A percentile compares a stretch with the other conserved stretches of the same genome.
phyloP scores from a whole-genome alignment of 2,329 filamentous ascomycete genomes.

The Colletotrichum horii region DNA sequence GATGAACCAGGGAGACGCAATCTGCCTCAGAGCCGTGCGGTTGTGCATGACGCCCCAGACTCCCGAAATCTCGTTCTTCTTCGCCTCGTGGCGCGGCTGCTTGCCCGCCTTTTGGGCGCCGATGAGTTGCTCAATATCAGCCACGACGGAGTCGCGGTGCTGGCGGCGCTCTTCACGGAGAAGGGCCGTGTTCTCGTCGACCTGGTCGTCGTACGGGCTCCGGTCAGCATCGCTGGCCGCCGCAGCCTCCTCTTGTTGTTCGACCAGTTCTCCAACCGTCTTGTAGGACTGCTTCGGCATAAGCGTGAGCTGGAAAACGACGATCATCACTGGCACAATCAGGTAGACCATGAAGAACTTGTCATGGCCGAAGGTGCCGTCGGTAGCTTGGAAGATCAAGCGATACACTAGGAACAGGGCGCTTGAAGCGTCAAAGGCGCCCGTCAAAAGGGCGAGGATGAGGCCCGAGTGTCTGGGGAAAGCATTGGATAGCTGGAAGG shows the following conservation, averaged over 20 bases:
- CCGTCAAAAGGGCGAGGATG: conserved; percentile 81
- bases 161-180: conserved; percentile 61
- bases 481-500: conserved; percentile 84
- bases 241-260: conserved; percentile 65
- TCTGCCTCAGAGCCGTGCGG: conserved; percentile 72
- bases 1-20: conserved; percentile 82
- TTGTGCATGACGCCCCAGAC: conserved; percentile 90
- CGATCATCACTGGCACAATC: conserved; percentile 70
- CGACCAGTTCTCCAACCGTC: conserved; percentile 82
- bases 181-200: conserved; percentile 62
- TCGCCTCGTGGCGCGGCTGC: conserved; percentile 71
- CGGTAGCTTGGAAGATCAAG: conserved; percentile 67
- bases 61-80: conserved; percentile 72
- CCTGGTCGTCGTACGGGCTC: conserved; percentile 55
- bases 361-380: conserved; percentile 61
- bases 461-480: conserved; percentile 79
- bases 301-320: conserved; percentile 69
- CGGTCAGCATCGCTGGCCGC: conserved; percentile 33
- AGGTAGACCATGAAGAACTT: conserved; percentile 78
- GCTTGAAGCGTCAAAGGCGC: conserved; percentile 83
- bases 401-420: conserved; percentile 79
- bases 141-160: conserved; percentile 66
- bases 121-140: conserved; percentile 76
- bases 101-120: conserved; percentile 66
- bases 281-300: conserved; percentile 83